Evolutionary conservation across 768 basidiomycete genomes (phyloP).

Genomic region (Pilatotrama ljubarskyi): DNA sequence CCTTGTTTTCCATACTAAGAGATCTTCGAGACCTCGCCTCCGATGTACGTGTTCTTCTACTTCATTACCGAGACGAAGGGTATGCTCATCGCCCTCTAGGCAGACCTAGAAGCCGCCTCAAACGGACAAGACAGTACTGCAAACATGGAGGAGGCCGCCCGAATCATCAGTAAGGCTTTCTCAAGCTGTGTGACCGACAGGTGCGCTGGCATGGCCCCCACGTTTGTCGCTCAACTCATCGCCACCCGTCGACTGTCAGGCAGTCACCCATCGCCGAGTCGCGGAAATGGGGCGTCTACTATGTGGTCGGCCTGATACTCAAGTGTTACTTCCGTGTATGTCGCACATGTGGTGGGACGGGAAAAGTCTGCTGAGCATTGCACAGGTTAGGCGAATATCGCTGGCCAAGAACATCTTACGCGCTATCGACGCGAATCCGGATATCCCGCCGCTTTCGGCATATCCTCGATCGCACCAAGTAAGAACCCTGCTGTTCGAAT

Average conservation of each 20-base stretch:
- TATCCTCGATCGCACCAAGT: constrained; percentile 91
- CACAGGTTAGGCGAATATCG: constrained; percentile 86
- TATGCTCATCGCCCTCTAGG: constrained; percentile 38
- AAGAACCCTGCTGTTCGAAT: constrained; percentile 13
- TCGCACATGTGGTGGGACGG: constrained; percentile 9
- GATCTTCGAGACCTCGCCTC: constrained; percentile 85
- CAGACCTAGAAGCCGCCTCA: constrained; percentile 53
- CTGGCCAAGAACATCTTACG: constrained; percentile 90
- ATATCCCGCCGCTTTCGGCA: constrained; percentile 72
- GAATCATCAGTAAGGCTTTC: constrained; percentile 87
- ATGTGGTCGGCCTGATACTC: constrained; percentile 85
- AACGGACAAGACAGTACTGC: constrained; percentile 29
- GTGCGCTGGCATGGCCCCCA: constrained; percentile 34
- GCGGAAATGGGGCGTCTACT: constrained; percentile 90
- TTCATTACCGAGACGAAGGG: background rate
- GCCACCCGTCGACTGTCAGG: constrained; percentile 34
- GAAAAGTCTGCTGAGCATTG: background rate
- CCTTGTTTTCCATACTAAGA: constrained; percentile 75
- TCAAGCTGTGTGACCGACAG: constrained; percentile 86
- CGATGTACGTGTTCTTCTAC: constrained; percentile 52
- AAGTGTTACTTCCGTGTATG: constrained; percentile 93
- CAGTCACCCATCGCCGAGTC: constrained; percentile 71
- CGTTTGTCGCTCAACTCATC: background rate
- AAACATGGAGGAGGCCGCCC: constrained; percentile 84
- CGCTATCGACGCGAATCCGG: constrained; percentile 81